Base-by-base conservation (phyloP, 2,329 filamentous ascomycete genomes). In the Aspergillus calidoustus region DNA sequence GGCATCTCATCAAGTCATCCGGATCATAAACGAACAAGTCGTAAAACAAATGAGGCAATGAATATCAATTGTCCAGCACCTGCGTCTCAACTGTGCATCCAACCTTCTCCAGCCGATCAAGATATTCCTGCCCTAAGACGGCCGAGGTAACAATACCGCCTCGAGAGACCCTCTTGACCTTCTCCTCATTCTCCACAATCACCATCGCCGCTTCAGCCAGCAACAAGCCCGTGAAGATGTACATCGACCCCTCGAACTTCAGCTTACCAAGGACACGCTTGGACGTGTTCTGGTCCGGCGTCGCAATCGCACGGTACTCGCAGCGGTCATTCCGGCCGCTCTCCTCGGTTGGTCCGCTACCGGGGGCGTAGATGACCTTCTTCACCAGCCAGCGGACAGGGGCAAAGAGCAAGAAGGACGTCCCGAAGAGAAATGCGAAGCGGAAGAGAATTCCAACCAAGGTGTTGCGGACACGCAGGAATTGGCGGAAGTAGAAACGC, bases 401-500 rank as follows among this genome's bases (percentile, higher is more conserved):
- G 4, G 85, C 79, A 23, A 86, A 64, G 4, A 80, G 62, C 3
- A 89, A 71, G 1, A 82, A 77, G 6, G 84, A 59, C 8, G 83
- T 64, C 1, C 78, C 77, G 23, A 85, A 62, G 0, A 77, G 72
- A 47, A 87, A 67, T 3, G 75, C 78, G 19, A 84, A 64, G 65
- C 87, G 84, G 11, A 86, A 69, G 1, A 81, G 62, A 2, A 82
- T 64, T 2, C 82, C 87, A 4, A 77, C 68, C 22, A 87, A 61
- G 0, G 77, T 67, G 58, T 81, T 84, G 23, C 80, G 79, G 4
- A 84, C 83, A 25, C 80, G 81, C 72, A 84, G 79, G 68, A 84
- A 87, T 65, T 87, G 83, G 53, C 79, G 80, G 72, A 87, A 86
- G 60, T 80, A 77, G 77, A 89, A 89, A 11, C 80, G 79, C 2